Base-by-base conservation (phyloP, 805 yeast genomes). In the Saccharomycopsis capsularis region DNA sequence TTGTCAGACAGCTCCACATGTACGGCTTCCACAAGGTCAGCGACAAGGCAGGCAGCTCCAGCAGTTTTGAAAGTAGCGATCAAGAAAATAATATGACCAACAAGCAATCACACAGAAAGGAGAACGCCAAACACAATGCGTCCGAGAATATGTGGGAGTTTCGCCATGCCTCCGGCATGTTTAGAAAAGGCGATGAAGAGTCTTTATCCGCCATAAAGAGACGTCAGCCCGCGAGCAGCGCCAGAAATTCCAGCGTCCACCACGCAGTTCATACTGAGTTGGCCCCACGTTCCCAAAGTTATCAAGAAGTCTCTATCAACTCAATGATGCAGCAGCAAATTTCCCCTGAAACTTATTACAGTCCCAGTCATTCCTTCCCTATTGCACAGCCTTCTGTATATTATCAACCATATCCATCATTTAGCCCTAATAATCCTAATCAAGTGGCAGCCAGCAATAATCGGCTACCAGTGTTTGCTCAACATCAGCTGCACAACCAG, bases 1-100 rank as follows among this genome's bases (percentile, higher is more conserved):
- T 91, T 68, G 96, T 91, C 32, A 78, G 97, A 42, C 97, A 91
- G 66, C 70, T 90, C 41, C 95, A 91, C 69, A 91, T 90, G 97
- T 89, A 89, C 63, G 96, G 96, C 1, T 89, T 90, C 68, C 96
- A 90, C 65, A 89, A 90, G 67, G 81, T 76, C 53, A 80, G 76
- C 52, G 71, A 70, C 16, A 60, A 53, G 27, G 49, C 62, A 2
- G 44, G 42, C 24, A 45, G 42, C 27, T 51, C 47, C 46, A 57
- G 60, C 47, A 64, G 59, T 52, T 40, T 55, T 2, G 56, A 52
- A 18, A 37, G 15, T 19, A 30, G 40, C 23, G 16, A 7, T 6
- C 19, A 35, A 6, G 49, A 53, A 1, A 46, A 48, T 34, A 47
- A 48, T 22, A 45, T 29, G n/a, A 15, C 27, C 4, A 25, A 30